phyloP scores from a whole-genome alignment of 2,329 filamentous ascomycete species.

The Cadophora luteo-olivacea region DNA sequence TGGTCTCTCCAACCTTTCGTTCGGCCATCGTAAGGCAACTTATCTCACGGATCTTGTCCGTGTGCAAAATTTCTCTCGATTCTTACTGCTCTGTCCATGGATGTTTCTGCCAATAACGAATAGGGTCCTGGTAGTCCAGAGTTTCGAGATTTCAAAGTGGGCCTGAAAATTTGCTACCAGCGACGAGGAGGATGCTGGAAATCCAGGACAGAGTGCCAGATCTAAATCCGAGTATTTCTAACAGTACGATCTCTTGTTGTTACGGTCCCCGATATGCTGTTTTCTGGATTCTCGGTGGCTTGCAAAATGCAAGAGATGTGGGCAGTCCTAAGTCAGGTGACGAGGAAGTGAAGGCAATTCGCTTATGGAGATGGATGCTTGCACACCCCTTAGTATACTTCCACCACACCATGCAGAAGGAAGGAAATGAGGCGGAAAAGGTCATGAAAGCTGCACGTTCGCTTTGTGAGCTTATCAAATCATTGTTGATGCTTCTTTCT shows the following conservation, averaged over 20 bases:
- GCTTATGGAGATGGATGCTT: background rate
- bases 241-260: background rate
- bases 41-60: background rate
- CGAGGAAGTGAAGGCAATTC: constrained; percentile 15
- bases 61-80: background rate
- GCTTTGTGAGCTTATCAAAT: too few relatives aligned
- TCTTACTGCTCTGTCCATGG: background rate
- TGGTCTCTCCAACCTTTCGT: background rate
- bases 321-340: background rate
- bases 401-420: background rate
- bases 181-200: too few relatives aligned
- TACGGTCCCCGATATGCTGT: too few relatives aligned
- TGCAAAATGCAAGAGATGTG: background rate
- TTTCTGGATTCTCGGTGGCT: background rate
- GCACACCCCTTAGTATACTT: constrained; percentile 4
- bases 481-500: too few relatives aligned
- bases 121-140: background rate
- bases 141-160: background rate
- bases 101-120: background rate
- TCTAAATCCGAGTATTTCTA: background rate
- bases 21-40: background rate
- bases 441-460: background rate
- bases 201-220: background rate
- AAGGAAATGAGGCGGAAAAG: background rate
- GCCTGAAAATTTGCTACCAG: constrained; percentile 4